phyloP scores from a whole-genome alignment of 371 early-diverging fungal species.

The Rhizopus arrhizus region DNA sequence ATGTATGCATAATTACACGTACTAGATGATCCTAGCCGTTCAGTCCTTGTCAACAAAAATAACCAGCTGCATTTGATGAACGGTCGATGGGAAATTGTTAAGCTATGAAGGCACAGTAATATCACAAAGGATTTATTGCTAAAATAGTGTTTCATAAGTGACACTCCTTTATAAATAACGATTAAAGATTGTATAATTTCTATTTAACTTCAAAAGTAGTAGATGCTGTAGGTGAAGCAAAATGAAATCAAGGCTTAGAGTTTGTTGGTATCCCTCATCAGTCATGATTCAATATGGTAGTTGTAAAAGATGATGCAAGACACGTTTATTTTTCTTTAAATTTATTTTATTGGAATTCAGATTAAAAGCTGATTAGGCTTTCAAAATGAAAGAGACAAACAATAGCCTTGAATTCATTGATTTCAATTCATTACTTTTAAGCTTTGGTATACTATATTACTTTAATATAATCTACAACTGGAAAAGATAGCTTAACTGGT shows the following conservation, averaged over 20 bases:
- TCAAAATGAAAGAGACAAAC: too few relatives aligned
- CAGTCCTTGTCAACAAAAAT: constrained; percentile 74
- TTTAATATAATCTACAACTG: too few relatives aligned
- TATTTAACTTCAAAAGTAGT: constrained; percentile 64
- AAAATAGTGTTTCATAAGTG: constrained; percentile 71
- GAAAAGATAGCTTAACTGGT: too few relatives aligned
- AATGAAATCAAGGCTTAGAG: constrained; percentile 57
- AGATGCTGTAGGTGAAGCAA: constrained; percentile 27
- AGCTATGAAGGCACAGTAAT: constrained; percentile 37
- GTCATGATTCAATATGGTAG: constrained; percentile 77
- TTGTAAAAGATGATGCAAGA: constrained; percentile 69
- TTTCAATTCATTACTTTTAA: too few relatives aligned
- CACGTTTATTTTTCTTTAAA: constrained; percentile 57
- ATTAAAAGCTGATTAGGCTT: too few relatives aligned
- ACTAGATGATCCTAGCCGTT: constrained; percentile 58
- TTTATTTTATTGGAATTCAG: too few relatives aligned
- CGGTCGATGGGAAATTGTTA: constrained; percentile 58
- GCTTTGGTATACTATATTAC: too few relatives aligned
- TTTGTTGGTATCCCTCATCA: constrained; percentile 73
- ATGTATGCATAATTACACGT: constrained; percentile 37
- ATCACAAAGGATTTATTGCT: constrained; percentile 59
- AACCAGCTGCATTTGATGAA: constrained; percentile 65
- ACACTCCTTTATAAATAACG: constrained; percentile 73
- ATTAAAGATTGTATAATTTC: constrained; percentile 66
- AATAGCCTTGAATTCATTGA: too few relatives aligned